These are phyloP conservation scores for Annulohypoxylon stygium DNA, from an alignment of 495 filamentous ascomycete species.

Conservation along the genomic window DNA sequence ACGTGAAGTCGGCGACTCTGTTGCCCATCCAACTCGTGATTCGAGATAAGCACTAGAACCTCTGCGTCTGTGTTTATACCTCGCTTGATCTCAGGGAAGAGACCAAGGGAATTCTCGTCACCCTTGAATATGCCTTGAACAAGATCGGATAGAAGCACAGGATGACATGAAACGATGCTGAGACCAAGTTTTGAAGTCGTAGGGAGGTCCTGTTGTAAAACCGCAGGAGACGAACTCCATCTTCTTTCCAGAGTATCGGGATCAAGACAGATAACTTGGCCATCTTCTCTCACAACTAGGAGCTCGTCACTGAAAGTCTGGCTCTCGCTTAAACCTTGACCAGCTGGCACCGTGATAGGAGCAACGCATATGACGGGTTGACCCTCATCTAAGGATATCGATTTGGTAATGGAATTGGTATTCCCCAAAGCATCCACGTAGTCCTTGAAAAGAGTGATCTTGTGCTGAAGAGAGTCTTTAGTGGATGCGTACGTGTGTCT, in stretches of 20 bases:
- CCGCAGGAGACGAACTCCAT: conserved; percentile 54
- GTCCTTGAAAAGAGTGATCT: conserved; percentile 70
- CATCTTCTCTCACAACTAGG: conserved; percentile 56
- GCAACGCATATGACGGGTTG: conserved; percentile 45
- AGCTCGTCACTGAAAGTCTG: conserved; percentile 43
- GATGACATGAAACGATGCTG: conserved; percentile 57
- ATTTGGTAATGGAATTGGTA: conserved; percentile 55
- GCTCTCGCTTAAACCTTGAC: background rate
- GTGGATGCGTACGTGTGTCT: conserved; percentile 79
- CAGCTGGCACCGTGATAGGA: conserved; percentile 14
- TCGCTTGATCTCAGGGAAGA: conserved; percentile 53
- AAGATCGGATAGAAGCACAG: conserved; percentile 55
- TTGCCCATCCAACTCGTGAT: conserved; percentile 24
- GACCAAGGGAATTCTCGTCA: conserved; percentile 53
- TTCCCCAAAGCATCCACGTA: conserved; percentile 72
- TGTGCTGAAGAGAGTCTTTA: conserved; percentile 51
- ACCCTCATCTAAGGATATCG: conserved; percentile 37
- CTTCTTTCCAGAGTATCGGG: conserved; percentile 57
- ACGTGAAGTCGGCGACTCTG: conserved; percentile 59
- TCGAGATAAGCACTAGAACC: conserved; percentile 61
- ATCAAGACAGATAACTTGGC: conserved; percentile 55
- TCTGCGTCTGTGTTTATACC: conserved; percentile 53
- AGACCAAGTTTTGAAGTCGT: conserved; percentile 44
- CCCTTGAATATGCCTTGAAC: conserved; percentile 61
- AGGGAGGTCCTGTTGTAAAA: conserved; percentile 56